Conservation (phyloP, 169 alveolate species). For the Eimeria mitis region DNA sequence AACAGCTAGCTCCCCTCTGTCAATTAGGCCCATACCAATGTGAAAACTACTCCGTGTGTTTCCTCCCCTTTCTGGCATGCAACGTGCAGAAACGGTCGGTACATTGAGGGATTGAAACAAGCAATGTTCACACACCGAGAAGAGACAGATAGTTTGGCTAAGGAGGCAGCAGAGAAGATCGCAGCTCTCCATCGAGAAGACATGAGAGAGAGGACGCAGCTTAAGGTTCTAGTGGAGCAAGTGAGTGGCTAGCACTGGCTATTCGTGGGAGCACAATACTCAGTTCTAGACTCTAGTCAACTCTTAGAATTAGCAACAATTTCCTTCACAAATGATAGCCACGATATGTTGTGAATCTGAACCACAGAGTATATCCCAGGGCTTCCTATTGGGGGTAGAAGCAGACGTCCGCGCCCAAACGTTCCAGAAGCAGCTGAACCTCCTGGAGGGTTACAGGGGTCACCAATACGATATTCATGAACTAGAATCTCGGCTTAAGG, state of each 20-base stretch:
- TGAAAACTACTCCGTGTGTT: neutral
- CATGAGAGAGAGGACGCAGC: conserved; percentile 30
- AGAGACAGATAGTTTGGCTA: neutral
- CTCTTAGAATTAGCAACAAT: neutral
- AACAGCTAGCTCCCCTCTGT: neutral
- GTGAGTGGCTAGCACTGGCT: neutral
- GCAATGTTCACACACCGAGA: conserved; percentile 42
- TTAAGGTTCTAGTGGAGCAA: conserved; percentile 20
- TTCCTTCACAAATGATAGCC: conserved; percentile 5
- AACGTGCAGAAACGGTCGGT: conserved; percentile 43
- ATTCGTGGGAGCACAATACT: neutral
- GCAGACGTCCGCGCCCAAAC: conserved; percentile 39
- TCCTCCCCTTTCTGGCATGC: neutral
- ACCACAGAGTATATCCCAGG: conserved; percentile 62
- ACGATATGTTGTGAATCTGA: neutral
- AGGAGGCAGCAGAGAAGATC: neutral
- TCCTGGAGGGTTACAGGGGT: conserved; percentile 58
- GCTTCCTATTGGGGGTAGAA: conserved; percentile 5
- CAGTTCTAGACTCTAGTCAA: neutral
- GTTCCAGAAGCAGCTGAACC: conserved; percentile 25
- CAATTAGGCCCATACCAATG: neutral
- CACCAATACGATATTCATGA: conserved; percentile 49
- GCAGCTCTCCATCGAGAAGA: conserved; percentile 13
- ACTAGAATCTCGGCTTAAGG: conserved; percentile 18
- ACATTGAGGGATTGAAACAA: conserved; percentile 50